Percentiles rank a stretch among this genome's conserved stretches.
phyloP scores from a whole-genome alignment of 2,329 filamentous ascomycete genomes.

The Metarhizium album region DNA sequence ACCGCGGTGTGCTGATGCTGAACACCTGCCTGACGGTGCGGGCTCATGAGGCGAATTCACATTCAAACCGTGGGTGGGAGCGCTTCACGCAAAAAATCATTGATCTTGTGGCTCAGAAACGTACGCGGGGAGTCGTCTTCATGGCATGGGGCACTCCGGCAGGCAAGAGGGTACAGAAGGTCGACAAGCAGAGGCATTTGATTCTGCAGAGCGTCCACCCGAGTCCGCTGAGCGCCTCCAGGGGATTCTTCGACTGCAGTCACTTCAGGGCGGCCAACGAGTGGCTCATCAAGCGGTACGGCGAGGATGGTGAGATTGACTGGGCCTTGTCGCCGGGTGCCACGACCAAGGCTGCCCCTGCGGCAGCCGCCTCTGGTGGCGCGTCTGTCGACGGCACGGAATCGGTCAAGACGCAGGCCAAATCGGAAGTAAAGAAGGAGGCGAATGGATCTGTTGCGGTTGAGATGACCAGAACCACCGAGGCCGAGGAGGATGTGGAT shows the following conservation, averaged over 20 bases:
- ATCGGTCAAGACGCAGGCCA: slow-evolving; percentile 1
- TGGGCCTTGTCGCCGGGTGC: slow-evolving; percentile 53
- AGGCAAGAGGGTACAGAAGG: slow-evolving; percentile 62
- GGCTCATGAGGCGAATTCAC: slow-evolving; percentile 76
- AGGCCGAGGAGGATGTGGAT: slow-evolving; percentile 18
- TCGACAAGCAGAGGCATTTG: slow-evolving; percentile 64
- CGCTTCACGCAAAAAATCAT: slow-evolving; percentile 85
- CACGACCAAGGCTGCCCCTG: slow-evolving; percentile 22
- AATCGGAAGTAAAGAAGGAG: slow-evolving; percentile 11
- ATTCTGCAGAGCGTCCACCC: slow-evolving; percentile 85
- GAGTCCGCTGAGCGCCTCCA: slow-evolving; percentile 75
- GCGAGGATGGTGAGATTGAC: slow-evolving; percentile 69
- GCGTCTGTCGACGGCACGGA: slow-evolving; percentile 13
- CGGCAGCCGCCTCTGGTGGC: slow-evolving; percentile 11
- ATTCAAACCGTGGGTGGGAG: slow-evolving; percentile 85
- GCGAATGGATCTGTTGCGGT: neutral
- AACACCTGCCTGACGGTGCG: slow-evolving; percentile 94
- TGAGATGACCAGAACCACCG: neutral
- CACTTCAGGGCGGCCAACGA: slow-evolving; percentile 77
- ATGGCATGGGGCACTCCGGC: slow-evolving; percentile 88
- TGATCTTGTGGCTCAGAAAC: slow-evolving; percentile 68
- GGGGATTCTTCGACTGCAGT: slow-evolving; percentile 73
- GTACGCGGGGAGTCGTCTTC: slow-evolving; percentile 79
- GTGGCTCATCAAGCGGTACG: slow-evolving; percentile 74
- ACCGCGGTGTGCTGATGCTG: slow-evolving; percentile 82